Evolutionary conservation across 441 rosid species (phyloP).

Genomic region (Arabidopsis lyrata): DNA sequence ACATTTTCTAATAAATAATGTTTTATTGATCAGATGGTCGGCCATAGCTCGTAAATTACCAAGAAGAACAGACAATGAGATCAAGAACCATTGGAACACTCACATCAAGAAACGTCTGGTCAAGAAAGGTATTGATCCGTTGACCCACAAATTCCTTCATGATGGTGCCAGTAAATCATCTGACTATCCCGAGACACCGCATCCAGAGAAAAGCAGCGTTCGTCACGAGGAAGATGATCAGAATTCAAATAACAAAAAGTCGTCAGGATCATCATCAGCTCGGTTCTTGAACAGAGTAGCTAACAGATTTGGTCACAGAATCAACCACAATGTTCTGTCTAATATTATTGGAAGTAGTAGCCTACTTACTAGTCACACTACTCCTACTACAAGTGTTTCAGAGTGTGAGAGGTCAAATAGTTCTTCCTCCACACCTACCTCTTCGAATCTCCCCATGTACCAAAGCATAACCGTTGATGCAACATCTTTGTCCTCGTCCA

Average conservation of each 20-base stretch:
- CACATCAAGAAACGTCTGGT: conserved; percentile 74
- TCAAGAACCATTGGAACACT: conserved; percentile 82
- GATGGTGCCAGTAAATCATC: conserved; percentile 33
- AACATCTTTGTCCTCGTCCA: conserved; percentile 35
- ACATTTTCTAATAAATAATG: conserved; percentile 17
- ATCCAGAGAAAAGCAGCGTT: background rate
- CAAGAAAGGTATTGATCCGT: conserved; percentile 71
- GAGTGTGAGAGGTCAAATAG: conserved; percentile 33
- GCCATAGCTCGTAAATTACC: conserved; percentile 69
- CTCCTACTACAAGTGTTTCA: conserved; percentile 27
- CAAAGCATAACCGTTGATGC: conserved; percentile 12
- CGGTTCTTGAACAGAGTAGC: conserved; percentile 47
- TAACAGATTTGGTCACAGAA: conserved; percentile 39
- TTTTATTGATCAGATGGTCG: conserved; percentile 62
- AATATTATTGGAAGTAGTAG: conserved; percentile 39
- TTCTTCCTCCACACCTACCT: conserved; percentile 29
- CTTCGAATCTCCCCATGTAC: conserved; percentile 15
- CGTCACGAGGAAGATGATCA: conserved; percentile 19
- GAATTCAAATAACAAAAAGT: conserved; percentile 1
- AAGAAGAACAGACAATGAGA: conserved; percentile 77
- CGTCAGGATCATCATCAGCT: conserved; percentile 36
- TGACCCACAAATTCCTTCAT: conserved; percentile 55
- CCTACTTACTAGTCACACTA: conserved; percentile 23
- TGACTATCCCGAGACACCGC: conserved; percentile 6
- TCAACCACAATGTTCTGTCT: conserved; percentile 36